Conservation (phyloP, 805 yeast species). For the Schwanniomyces polymorphus region DNA sequence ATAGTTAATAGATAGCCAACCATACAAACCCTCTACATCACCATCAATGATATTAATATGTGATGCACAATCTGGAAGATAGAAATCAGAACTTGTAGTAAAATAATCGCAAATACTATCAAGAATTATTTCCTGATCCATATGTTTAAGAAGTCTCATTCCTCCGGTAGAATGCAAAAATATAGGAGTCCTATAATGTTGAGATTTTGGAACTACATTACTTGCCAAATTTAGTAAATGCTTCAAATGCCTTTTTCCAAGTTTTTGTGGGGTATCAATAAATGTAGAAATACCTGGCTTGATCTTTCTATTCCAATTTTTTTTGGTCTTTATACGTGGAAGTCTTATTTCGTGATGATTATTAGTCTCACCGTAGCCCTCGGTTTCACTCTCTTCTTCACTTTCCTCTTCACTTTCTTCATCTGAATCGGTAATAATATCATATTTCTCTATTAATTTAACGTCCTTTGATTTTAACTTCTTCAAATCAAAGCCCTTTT, state of each 20-base stretch:
- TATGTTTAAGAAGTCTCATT: constrained; percentile 56
- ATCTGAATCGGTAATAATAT: constrained; percentile 8
- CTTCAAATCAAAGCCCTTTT: constrained; percentile 16
- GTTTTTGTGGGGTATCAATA: constrained; percentile 45
- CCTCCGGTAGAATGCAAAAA: constrained; percentile 74
- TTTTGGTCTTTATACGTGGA: constrained; percentile 33
- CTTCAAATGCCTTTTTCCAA: constrained; percentile 53
- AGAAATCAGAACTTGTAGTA: constrained; percentile 46
- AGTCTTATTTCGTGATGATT: constrained; percentile 6
- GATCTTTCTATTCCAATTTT: constrained; percentile 51
- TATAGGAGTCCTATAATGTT: constrained; percentile 62
- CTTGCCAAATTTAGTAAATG: constrained; percentile 49
- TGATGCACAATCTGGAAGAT: constrained; percentile 58
- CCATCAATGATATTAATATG: constrained; percentile 66
- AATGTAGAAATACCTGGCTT: constrained; percentile 61
- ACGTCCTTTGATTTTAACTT: constrained; percentile 1
- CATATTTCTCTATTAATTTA: constrained; percentile 11
- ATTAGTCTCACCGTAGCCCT: background rate
- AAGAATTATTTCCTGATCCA: constrained; percentile 48
- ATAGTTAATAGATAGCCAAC: constrained; percentile 66
- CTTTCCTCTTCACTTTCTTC: constrained; percentile 7
- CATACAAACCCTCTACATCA: constrained; percentile 63
- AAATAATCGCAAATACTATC: constrained; percentile 52
- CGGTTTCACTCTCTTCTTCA: constrained; percentile 8
- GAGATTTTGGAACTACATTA: constrained; percentile 57